Percentiles rank a stretch among this genome's conserved stretches.
Conservation (phyloP, 2,329 filamentous ascomycete genomes). For the Apiospora marii region DNA sequence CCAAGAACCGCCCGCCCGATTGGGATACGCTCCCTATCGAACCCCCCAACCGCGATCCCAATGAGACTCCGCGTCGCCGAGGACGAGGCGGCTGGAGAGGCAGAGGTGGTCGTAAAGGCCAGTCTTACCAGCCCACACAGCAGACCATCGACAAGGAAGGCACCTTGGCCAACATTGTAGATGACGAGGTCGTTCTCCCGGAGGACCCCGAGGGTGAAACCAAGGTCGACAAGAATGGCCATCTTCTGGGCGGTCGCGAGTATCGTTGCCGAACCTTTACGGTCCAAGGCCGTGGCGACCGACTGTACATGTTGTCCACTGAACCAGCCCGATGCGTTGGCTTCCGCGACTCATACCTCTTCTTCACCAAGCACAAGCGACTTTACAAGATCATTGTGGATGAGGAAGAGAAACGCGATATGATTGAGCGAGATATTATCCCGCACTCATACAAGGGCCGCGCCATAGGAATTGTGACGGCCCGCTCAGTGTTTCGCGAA, state of each 20-base stretch:
- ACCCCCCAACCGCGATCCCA: slow-evolving; percentile 60
- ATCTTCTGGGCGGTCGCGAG: slow-evolving; percentile 82
- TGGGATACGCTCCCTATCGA: slow-evolving; percentile 71
- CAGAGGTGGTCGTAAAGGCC: slow-evolving; percentile 71
- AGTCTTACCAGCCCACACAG: slow-evolving; percentile 78
- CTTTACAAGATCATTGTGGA: slow-evolving; percentile 98
- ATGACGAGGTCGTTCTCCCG: slow-evolving; percentile 90
- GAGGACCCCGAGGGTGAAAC: slow-evolving; percentile 88
- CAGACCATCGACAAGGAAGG: slow-evolving; percentile 94
- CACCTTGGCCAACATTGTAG: slow-evolving; percentile 85
- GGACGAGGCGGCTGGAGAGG: slow-evolving; percentile 77
- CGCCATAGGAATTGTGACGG: slow-evolving; percentile 95
- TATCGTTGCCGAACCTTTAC: slow-evolving; percentile 97
- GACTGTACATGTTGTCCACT: slow-evolving; percentile 98
- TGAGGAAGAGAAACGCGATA: slow-evolving; percentile 94
- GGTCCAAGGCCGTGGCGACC: slow-evolving; percentile 80
- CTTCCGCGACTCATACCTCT: slow-evolving; percentile 97
- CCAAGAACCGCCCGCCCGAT: slow-evolving; percentile 83
- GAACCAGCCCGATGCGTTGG: slow-evolving; percentile 96
- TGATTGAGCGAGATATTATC: slow-evolving; percentile 95
- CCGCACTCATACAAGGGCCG: slow-evolving; percentile 98
- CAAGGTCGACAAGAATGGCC: slow-evolving; percentile 91
- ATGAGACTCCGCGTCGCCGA: slow-evolving; percentile 66
- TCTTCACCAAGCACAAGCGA: slow-evolving; percentile 97
- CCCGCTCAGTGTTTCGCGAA: slow-evolving; percentile 94